Conservation (phyloP, 441 rosid genomes). For the Corymbia citriodora region DNA sequence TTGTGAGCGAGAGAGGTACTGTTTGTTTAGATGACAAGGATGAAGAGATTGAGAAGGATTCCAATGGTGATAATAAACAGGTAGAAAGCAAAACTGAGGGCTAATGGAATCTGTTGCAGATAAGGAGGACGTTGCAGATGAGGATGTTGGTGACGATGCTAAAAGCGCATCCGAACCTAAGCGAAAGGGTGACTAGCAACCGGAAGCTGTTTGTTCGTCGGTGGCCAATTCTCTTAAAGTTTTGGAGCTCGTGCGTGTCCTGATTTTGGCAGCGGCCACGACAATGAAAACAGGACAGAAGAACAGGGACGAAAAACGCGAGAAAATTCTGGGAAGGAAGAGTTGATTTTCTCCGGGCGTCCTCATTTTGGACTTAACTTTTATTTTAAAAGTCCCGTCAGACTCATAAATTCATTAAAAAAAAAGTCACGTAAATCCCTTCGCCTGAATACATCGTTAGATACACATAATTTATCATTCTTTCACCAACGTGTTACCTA, state of each 20-base stretch:
- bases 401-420: background rate
- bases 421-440: background rate
- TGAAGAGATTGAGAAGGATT: background rate
- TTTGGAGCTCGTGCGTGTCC: background rate
- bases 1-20: conserved; percentile 16
- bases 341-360: background rate
- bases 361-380: background rate
- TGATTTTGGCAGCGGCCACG: background rate
- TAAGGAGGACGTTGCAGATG: background rate
- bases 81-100: background rate
- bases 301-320: background rate
- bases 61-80: background rate
- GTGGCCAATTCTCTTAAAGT: background rate
- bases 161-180: background rate
- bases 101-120: background rate
- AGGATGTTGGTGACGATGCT: background rate
- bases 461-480: background rate
- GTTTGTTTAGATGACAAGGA: background rate
- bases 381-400: background rate
- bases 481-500: background rate
- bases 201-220: background rate
- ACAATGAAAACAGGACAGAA: background rate
- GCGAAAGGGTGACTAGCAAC: background rate
- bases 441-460: background rate
- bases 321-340: background rate